Base-by-base conservation (phyloP, 2,329 filamentous ascomycete genomes). In the Neopestalotiopsis sp. region DNA sequence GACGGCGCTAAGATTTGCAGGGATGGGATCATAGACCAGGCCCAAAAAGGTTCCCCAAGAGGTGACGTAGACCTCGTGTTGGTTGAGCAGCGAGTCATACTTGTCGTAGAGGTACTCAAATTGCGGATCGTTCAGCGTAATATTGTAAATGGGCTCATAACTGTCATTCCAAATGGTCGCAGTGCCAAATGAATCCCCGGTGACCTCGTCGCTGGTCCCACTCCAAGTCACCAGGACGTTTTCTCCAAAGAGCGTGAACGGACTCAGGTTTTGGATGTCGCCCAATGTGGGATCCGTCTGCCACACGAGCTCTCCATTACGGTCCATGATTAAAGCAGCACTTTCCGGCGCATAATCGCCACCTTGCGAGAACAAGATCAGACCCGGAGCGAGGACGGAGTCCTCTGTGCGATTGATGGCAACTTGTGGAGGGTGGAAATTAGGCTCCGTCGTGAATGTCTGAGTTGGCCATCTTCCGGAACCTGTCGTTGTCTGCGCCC, bases 11-110 rank as follows among this genome's bases (percentile, higher is more conserved):
- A 73, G 67, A 30, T 74, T 49, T n/a, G 68, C 73, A 5, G 65
- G 20, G 2, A 70, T 69, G 4, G 69, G 61, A 65, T 76, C 68
- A 28, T 73, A 77, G 7, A 73, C 67, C 4, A 73, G 68, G 38
- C 76, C 63, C 17, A 76, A 40, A 9, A 70, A 74, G 28, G 74
- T 74, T 13, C 73, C 70, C 38, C 69, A 57, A 1, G 58, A 53
- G 1, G 76, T 77, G 14, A 77, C 67, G 38, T 74, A 70, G 56
- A 74, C 74, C 65, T 76, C 74, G 53, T 76, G 74, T 13, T 71
- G 66, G 30, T 73, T 74, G 58, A 73, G 71, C 5, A 67, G 57
- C 13, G 68, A 59, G 42, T 49, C 42, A n/a, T 49, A 49, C 17
- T 49, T 13, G 42, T 13, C 42, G 42, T 49, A 49, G 42, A 49